Evolutionary conservation across 371 early-diverging fungal species (phyloP), one percentile per base, ranked within the genome.

Genomic region (Mortierella sp.): DNA sequence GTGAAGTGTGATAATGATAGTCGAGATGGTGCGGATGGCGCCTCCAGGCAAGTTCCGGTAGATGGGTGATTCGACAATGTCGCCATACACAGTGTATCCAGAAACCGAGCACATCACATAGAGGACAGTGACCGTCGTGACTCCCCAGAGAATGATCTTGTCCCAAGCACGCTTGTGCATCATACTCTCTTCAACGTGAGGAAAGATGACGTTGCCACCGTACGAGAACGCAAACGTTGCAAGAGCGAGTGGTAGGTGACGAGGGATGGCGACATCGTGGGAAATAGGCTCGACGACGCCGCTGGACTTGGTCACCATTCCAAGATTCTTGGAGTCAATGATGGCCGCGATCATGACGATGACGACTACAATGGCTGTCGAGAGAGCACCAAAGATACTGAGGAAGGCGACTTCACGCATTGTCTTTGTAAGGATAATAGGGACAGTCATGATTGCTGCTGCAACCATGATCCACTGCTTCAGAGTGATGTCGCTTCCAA

Each of bases 101-200:
- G 91, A 82, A 25, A 83, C 82, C 39, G 93, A 92, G 48, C 91
- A 90, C 51, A 91, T 45, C 48, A 93, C 60, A 72, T 96, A 95
- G 76, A 96, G 83, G 37, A 78, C 64, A 12, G 91, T 88, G 62
- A 92, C 90, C 19, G 92, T 88, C 34, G 80, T 67, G 53, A 91
- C 87, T 40, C 94, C 92, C 43, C 81, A 80, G 17, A 85, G 71
- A 31, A 92, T 79, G 9, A 93, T 90, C 73, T 80, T 84, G 70
- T 87, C 82, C 89, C 94, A 96, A 19, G 85, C 67, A 58, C 83
- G 80, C 56, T 94, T 95, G 22, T 86, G 70, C 63, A 85, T 83
- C 95, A 96, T 94, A 21, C 93, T 90, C 25, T 87, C 86, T 74
- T 94, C 94, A 27, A 95, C 89, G 65, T 93, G 91, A n/a, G 94